Evolutionary conservation across 2,329 filamentous ascomycete species (phyloP), one percentile per base, ranked within the genome.

Genomic region (Torrubiellomyces zombiae): DNA sequence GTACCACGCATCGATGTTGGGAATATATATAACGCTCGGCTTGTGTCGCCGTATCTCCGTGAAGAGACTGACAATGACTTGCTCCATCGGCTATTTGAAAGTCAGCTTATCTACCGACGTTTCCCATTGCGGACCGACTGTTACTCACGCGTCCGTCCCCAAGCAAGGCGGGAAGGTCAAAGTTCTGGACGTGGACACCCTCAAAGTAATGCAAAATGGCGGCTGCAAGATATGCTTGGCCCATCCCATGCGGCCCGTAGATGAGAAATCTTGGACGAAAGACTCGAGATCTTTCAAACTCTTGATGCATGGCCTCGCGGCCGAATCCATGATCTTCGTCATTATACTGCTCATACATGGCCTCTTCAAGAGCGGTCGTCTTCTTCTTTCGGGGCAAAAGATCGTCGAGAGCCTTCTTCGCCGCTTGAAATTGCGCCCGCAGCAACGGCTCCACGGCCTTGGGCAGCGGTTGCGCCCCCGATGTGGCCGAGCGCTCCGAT

Each of bases 1-100:
- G 44, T 82, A 86, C 89, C 89, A 98, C 6, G 75, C 67, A 37
- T 93, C 79, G 24, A 95, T 69, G 37, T 83, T 76, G 3, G 89
- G 86, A 21, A 98, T 78, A 50, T 85, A 95, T 25, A 98, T 89
- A 18, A 95, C 81, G 45, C 83, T 91, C 1, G 89, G 89, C 48
- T 93, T 94, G 46, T 94, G 83, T 18, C 85, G 74, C 48, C 86
- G 81, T 18, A 92, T 80, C 53, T 95, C 89, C 1, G 80, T 74
- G 43, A 98, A 95, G 6, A 92, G 62, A 36, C 85, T 75, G 9
- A 93, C 82, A 34, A 98, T 72, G 7, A 85, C 80, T 37, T 89
- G 79, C 54, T 95, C 89, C 10, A 78, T 67, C 2, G 80, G 72
- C 56, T 70, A 31, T 20, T n/a, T n/a, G n/a, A n/a, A n/a, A n/a